Conservation (phyloP, 805 yeast genomes). For the Saccharomycopsis malanga region DNA sequence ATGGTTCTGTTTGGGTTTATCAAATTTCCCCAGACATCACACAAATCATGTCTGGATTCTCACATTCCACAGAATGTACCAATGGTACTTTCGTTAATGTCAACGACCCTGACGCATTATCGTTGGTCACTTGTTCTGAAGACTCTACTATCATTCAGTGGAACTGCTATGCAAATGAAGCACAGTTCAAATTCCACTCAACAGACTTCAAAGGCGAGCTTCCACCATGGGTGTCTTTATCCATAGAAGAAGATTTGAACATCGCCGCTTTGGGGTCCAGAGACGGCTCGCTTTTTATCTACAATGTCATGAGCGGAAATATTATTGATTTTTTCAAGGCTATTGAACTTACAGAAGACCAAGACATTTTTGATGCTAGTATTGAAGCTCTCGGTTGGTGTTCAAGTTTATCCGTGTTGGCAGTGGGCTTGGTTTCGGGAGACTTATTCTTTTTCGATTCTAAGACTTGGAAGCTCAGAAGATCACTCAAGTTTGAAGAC, state of each 20-base stretch:
- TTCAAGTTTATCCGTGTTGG: constrained; percentile 51
- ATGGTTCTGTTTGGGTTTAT: constrained; percentile 94
- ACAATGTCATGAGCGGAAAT: constrained; percentile 69
- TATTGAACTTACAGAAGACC: constrained; percentile 47
- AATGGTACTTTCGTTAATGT: constrained; percentile 67
- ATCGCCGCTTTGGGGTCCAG: constrained; percentile 76
- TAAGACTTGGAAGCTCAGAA: constrained; percentile 80
- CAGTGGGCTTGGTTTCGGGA: constrained; percentile 87
- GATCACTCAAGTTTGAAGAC: constrained; percentile 61
- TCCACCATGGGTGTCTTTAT: constrained; percentile 84
- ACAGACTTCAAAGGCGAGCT: constrained; percentile 54
- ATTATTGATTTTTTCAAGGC: constrained; percentile 61
- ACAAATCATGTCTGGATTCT: constrained; percentile 70
- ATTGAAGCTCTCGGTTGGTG: constrained; percentile 84
- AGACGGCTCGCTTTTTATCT: constrained; percentile 78
- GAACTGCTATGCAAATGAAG: constrained; percentile 77
- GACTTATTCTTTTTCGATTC: constrained; percentile 77
- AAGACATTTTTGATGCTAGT: constrained; percentile 58
- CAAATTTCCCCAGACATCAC: constrained; percentile 55
- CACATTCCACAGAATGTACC: constrained; percentile 76
- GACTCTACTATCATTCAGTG: constrained; percentile 84
- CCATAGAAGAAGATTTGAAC: constrained; percentile 40
- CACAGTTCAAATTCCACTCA: constrained; percentile 58
- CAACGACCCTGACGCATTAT: constrained; percentile 48
- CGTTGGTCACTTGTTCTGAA: constrained; percentile 69